These are phyloP conservation scores for Penicillium dipodomyicola DNA, from an alignment of 495 filamentous ascomycete species.

Conservation along the genomic window DNA sequence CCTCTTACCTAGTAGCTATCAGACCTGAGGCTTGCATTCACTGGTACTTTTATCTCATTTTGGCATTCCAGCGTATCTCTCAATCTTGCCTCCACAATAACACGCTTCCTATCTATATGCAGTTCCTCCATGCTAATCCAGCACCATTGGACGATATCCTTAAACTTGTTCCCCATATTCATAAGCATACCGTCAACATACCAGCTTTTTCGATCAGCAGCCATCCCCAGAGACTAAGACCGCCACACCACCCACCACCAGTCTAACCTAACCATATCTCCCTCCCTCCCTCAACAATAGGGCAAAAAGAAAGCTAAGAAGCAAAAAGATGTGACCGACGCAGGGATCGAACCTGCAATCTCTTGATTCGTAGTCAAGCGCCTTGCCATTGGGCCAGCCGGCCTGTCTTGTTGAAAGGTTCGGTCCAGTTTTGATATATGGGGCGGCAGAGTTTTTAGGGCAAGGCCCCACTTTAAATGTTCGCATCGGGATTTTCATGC, in stretches of 20 bases:
- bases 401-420: constrained; percentile 23
- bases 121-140: too few relatives aligned
- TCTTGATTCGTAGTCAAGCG: constrained; percentile 70
- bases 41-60: neutral
- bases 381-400: constrained; percentile 66
- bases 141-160: neutral
- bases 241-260: too few relatives aligned
- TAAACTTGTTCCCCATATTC: too few relatives aligned
- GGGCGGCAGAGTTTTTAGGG: constrained; percentile 8
- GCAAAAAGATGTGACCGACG: constrained; percentile 34
- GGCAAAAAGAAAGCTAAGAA: neutral
- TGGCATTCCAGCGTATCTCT: neutral
- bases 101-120: neutral
- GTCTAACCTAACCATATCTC: too few relatives aligned
- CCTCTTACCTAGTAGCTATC: too few relatives aligned
- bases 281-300: too few relatives aligned
- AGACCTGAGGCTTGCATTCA: neutral
- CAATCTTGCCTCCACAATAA: neutral
- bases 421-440: neutral
- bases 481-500: neutral
- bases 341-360: constrained; percentile 50
- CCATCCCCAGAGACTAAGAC: too few relatives aligned
- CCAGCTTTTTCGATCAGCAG: too few relatives aligned
- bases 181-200: too few relatives aligned
- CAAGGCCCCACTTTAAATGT: neutral